These are phyloP conservation scores for Blastobotrys aristatus DNA, from an alignment of 1,139 yeast species.

Conservation along the genomic window DNA sequence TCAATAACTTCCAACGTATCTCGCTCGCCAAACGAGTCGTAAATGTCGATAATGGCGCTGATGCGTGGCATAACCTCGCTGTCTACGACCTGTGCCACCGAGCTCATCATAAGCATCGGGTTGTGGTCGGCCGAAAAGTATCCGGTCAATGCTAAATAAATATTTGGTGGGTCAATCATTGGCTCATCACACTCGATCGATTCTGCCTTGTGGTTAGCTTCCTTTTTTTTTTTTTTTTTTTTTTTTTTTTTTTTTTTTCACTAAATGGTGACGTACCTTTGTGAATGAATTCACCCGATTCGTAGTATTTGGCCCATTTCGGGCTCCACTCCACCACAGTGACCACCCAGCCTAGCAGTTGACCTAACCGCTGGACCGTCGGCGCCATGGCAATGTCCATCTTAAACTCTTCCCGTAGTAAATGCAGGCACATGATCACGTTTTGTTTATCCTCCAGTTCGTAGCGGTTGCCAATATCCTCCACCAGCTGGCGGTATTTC, in stretches of 20 bases:
- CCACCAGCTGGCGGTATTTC: not conserved
- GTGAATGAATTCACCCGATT: not conserved
- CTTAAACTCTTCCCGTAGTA: constrained; percentile 68
- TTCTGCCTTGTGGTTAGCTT: not conserved
- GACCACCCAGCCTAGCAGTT: constrained; percentile 56
- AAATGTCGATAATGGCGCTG: constrained; percentile 1
- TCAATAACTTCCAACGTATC: constrained; percentile 1
- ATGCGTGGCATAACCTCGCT: constrained; percentile 6
- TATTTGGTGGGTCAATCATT: constrained; percentile 24
- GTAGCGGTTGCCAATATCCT: constrained; percentile 17
- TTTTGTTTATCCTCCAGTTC: constrained; percentile 45
- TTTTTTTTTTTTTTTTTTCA: not conserved
- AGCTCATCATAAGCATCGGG: constrained; percentile 32
- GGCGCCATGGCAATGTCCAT: constrained; percentile 47
- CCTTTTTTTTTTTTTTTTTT: not conserved
- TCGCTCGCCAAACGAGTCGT: constrained; percentile 6
- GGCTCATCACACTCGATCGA: constrained; percentile 14
- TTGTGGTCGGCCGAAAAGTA: constrained; percentile 16
- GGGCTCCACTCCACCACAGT: constrained; percentile 74
- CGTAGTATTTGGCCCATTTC: constrained; percentile 59
- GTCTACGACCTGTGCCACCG: constrained; percentile 33
- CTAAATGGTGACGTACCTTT: not conserved
- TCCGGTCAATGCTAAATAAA: constrained; percentile 20
- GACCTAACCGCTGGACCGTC: constrained; percentile 42
- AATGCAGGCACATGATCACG: constrained; percentile 64